Conservation (phyloP, 176 grass and related monocot genomes). For the Oryza glaberrima region DNA sequence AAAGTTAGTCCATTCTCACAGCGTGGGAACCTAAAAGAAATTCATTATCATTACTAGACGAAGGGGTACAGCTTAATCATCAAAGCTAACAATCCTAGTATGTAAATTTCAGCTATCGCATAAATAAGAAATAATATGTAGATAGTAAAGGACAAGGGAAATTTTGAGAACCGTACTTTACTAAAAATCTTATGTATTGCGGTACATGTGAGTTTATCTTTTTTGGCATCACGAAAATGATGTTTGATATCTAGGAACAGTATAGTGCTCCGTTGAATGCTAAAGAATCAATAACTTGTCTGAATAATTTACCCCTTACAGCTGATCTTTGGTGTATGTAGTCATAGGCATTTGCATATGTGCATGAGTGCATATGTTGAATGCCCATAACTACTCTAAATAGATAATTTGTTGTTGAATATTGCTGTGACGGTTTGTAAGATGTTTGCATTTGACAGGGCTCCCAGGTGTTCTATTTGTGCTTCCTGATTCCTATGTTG, state of each 20-base stretch:
- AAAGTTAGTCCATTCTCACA: too few relatives aligned
- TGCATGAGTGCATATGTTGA: conserved; percentile 17
- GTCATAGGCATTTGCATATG: not conserved
- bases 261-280: not conserved
- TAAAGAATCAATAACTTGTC: not conserved
- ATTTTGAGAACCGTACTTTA: not conserved
- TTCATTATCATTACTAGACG: too few relatives aligned
- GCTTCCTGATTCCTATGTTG: conserved; percentile 99
- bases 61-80: too few relatives aligned
- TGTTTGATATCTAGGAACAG: conserved; percentile 8
- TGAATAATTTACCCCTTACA: not conserved
- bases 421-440: conserved; percentile 8
- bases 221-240: not conserved
- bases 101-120: not conserved
- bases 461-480: conserved; percentile 90
- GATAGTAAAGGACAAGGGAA: not conserved
- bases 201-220: not conserved
- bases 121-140: not conserved
- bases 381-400: not conserved
- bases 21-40: too few relatives aligned
- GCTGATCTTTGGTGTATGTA: not conserved
- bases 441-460: conserved; percentile 52
- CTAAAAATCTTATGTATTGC: not conserved
- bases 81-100: not conserved
- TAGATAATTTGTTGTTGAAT: not conserved